These are phyloP conservation scores for Vitis rupestris DNA, from an alignment of 164 flowering plant species.

Conservation along the genomic window DNA sequence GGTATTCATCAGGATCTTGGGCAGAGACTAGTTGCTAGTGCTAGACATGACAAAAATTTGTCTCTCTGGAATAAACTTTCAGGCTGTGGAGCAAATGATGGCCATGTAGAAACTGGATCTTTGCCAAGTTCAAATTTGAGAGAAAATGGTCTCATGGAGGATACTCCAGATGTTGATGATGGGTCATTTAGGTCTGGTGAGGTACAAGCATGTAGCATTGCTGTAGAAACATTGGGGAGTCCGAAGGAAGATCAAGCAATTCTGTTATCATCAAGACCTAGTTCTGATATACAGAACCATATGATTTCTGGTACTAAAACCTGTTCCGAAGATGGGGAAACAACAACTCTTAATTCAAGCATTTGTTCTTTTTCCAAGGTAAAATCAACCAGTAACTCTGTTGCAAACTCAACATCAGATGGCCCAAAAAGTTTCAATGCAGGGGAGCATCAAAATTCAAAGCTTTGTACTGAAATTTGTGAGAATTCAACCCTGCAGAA, in stretches of 20 bases:
- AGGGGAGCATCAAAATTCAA: conserved; percentile 16
- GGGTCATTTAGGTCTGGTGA: conserved; percentile 13
- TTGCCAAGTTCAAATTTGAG: conserved; percentile 14
- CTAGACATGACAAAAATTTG: conserved; percentile 18
- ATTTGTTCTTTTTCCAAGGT: conserved; percentile 3
- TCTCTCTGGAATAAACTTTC: neutral
- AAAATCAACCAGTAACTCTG: conserved; percentile 14
- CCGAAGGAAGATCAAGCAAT: conserved; percentile 14
- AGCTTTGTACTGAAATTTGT: conserved; percentile 13
- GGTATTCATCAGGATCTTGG: conserved; percentile 32
- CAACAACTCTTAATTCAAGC: conserved; percentile 11
- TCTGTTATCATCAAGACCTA: neutral
- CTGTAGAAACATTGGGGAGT: conserved; percentile 9
- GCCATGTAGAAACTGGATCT: conserved; percentile 5
- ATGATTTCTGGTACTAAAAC: conserved; percentile 15
- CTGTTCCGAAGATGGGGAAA: conserved; percentile 10
- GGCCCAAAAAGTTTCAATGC: conserved; percentile 8
- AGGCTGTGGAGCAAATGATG: conserved; percentile 2
- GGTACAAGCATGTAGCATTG: conserved; percentile 3
- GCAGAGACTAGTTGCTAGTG: conserved; percentile 15
- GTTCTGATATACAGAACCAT: conserved; percentile 10
- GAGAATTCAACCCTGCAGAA: conserved; percentile 15
- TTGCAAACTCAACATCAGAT: conserved; percentile 15
- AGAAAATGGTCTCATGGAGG: conserved; percentile 10
- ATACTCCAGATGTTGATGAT: conserved; percentile 15